Evolutionary conservation across 305 asterid genomes (phyloP), one percentile per base, ranked within the genome.

Genomic region (Fraxinus baroniana): DNA sequence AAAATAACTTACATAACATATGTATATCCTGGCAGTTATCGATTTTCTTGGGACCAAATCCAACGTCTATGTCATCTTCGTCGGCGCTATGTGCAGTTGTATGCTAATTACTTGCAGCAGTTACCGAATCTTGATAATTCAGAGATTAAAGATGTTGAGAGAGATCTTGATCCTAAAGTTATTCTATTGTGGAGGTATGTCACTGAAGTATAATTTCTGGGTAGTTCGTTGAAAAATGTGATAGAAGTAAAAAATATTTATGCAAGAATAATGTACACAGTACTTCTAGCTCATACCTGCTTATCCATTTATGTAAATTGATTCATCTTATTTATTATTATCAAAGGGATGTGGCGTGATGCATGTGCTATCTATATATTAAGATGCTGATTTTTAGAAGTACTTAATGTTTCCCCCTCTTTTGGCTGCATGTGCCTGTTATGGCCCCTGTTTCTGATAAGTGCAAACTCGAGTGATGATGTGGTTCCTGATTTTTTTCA

Each of bases 121-220:
- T 78, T 86, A 83, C 80, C 84, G 8, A 82, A 85, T 87, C 83
- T 85, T 80, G 89, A 88, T 87, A 88, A 64, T 83, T 87, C 91
- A 3, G 89, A 87, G 81, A 86, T 92, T 82, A 90, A 97, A 83
- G 88, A 85, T 80, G 93, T 96, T 82, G 99, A 96, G 88, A 93
- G 87, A 83, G 98, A 96, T 84, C 98, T 96, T 49, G 97, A 94
- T 88, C 94, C 95, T 72, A 96, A 96, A 89, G 92, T 96, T 86
- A 93, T 96, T 86, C 87, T 96, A 24, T 85, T 96, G 81, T 96
- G 98, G 99, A 96, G 99, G 99, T 96, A 91, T 79, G 86, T 81
- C 12, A 80, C 60, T 49, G 78, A 84, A 57, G 46, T 82, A 78
- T 82, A 41, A 39, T 57, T 28, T 77, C 32, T 35, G 79, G 68